Base-by-base conservation (phyloP, 2,329 filamentous ascomycete genomes). In the Spiromastix sp. region DNA sequence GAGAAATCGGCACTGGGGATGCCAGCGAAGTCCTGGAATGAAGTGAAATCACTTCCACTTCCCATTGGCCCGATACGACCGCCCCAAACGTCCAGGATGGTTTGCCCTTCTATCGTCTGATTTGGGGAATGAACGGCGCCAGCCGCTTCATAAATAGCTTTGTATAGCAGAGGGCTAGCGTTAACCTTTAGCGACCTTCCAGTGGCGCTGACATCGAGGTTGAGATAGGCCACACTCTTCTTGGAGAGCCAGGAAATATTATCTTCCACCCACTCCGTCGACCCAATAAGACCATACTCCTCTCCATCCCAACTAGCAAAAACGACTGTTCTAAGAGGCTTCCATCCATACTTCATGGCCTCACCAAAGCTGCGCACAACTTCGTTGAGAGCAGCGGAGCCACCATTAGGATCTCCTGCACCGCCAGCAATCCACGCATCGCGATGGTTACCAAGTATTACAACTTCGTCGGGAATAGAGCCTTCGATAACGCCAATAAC, bases 401-500 rank as follows among this genome's bases (percentile, higher is more conserved):
- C 85, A 42, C 79, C 83, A 64, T 89, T 89, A 1, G 85, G 85
- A 48, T 93, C 85, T 9, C 70, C 81, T 11, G 83, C 82, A 16
- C 85, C 84, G n/a, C 85, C 85, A 13, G 79, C 79, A 49, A 89
- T 80, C 85, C 85, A 93, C 0, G 87, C 84, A 59, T 94, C 86
- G 21, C 86, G 77, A 52, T 94, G 87, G 51, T 93, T 94, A n/a
- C 87, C 86, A 20, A 96, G 64, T 3, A 98, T 71, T 30, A 98
- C 68, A 1, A 94, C 85, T 51, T 95, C 86, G 48, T 94, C 78
- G 0, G 77, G 68, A 22, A 91, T 76, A 0, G 81, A 82, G 7
- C 89, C 91, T 49, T 94, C 94, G 6, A 98, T 84, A 30, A 91
- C 68, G 29, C 89, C 89, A 44, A 96, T 89, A 2, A 91, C 84